Conservation (phyloP, 495 filamentous ascomycete species). For the Aspergillus wentii region DNA sequence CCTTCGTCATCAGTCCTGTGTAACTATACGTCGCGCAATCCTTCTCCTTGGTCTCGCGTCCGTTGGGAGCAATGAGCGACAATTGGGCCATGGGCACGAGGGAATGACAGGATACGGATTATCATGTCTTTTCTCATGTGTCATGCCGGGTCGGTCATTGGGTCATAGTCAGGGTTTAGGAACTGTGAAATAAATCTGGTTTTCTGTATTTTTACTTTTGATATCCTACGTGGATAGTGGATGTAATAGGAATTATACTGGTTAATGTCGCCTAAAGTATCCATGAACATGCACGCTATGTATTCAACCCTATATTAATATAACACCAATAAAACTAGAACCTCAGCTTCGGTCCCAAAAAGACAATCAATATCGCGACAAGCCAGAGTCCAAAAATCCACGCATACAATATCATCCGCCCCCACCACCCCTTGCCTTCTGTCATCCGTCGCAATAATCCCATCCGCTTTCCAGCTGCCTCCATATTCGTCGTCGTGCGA, state of each 20-base stretch:
- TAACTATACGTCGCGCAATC: slow-evolving; percentile 33
- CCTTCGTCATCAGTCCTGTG: slow-evolving; percentile 25
- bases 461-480: slow-evolving; percentile 69
- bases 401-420: slow-evolving; percentile 75
- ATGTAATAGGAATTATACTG: too few species aligned
- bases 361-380: slow-evolving; percentile 68
- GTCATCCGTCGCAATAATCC: slow-evolving; percentile 66
- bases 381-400: slow-evolving; percentile 78
- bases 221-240: too few species aligned
- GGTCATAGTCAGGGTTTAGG: slow-evolving; percentile 32
- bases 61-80: slow-evolving; percentile 22
- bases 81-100: slow-evolving; percentile 24
- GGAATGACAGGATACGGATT: slow-evolving; percentile 31
- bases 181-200: slow-evolving; percentile 27
- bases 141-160: slow-evolving; percentile 39
- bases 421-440: slow-evolving; percentile 86
- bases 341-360: slow-evolving; percentile 77
- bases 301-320: neutral
- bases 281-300: too few species aligned
- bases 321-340: slow-evolving; percentile 49
- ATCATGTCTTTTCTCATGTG: slow-evolving; percentile 41
- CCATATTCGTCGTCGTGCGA: slow-evolving; percentile 67
- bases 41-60: slow-evolving; percentile 26
- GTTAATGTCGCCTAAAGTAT: too few species aligned
- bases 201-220: slow-evolving; percentile 11